Conservation (phyloP, 345 rosid genomes). For the Pseudoturritis turrita region DNA sequence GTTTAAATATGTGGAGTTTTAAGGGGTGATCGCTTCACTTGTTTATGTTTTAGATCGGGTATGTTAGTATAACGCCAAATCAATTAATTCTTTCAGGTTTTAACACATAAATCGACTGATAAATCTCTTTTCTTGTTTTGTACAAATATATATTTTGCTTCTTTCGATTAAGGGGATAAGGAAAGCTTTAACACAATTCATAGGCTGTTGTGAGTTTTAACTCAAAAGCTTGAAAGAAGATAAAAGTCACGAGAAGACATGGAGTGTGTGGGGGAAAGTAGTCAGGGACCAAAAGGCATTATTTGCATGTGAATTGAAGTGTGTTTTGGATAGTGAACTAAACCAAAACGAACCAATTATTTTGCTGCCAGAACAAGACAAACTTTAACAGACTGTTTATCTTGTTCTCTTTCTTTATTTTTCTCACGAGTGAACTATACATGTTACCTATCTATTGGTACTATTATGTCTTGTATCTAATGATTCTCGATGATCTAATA, state of each 20-base stretch:
- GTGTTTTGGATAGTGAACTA: constrained; percentile 15
- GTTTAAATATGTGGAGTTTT: too few relatives aligned
- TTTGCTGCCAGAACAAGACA: constrained; percentile 5
- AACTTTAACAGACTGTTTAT: constrained; percentile 15
- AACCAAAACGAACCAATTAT: constrained; percentile 10
- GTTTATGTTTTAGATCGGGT: too few relatives aligned
- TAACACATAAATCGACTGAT: too few relatives aligned
- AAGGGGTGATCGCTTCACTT: too few relatives aligned
- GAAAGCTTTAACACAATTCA: background rate
- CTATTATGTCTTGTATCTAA: too few relatives aligned
- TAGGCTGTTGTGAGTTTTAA: background rate
- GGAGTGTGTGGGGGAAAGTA: constrained; percentile 2
- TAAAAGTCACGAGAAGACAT: constrained; percentile 7
- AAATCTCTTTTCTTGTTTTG: too few relatives aligned
- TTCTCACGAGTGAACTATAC: background rate
- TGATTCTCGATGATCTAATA: too few relatives aligned
- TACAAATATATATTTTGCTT: too few relatives aligned
- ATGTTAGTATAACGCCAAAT: too few relatives aligned
- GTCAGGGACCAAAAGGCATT: background rate
- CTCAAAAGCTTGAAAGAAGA: background rate
- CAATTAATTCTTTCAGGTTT: too few relatives aligned
- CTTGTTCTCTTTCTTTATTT: background rate
- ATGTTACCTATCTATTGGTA: too few relatives aligned
- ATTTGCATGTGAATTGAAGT: constrained; percentile 23
- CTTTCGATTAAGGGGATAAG: background rate